A percentile compares a stretch with the other conserved stretches of the same genome.
These are phyloP conservation scores for Aspergillus sp. DNA, from an alignment of 2,329 filamentous ascomycete species.

Conservation along the genomic window DNA sequence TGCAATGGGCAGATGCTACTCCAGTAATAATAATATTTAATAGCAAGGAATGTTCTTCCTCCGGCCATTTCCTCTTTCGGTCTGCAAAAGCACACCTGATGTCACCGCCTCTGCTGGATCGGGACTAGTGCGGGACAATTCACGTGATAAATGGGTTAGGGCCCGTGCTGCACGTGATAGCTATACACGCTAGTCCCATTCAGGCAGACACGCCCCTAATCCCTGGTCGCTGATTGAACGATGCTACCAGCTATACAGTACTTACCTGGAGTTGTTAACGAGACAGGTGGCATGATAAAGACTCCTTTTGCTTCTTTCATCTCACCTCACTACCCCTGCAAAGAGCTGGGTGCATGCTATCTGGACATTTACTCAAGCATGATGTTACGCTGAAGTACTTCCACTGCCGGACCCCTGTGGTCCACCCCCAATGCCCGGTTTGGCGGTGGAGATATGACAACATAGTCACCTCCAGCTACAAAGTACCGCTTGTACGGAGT, in stretches of 20 bases:
- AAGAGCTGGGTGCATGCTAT: rapidly evolving
- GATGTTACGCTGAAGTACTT: background rate
- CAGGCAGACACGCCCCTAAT: background rate
- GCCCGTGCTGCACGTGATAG: constrained; percentile 3
- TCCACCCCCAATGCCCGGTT: background rate
- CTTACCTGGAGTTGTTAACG: too few species aligned
- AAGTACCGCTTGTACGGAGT: too few species aligned
- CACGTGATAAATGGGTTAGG: constrained; percentile 14
- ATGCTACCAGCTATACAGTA: too few species aligned
- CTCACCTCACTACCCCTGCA: too few species aligned
- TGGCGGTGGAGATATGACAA: background rate
- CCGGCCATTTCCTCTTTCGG: background rate
- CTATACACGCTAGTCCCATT: background rate
- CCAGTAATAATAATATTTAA: too few species aligned
- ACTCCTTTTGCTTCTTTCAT: too few species aligned
- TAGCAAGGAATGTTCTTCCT: background rate
- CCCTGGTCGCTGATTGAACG: background rate
- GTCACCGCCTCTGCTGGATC: constrained; percentile 11
- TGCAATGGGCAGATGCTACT: background rate
- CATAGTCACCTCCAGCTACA: background rate
- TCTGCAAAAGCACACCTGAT: constrained; percentile 13
- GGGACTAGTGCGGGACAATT: background rate
- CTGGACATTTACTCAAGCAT: too few species aligned
- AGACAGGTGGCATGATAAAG: background rate
- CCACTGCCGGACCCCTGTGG: background rate